These are phyloP conservation scores for Solanum piurae DNA, from an alignment of 257 asterid species.

Conservation along the genomic window DNA sequence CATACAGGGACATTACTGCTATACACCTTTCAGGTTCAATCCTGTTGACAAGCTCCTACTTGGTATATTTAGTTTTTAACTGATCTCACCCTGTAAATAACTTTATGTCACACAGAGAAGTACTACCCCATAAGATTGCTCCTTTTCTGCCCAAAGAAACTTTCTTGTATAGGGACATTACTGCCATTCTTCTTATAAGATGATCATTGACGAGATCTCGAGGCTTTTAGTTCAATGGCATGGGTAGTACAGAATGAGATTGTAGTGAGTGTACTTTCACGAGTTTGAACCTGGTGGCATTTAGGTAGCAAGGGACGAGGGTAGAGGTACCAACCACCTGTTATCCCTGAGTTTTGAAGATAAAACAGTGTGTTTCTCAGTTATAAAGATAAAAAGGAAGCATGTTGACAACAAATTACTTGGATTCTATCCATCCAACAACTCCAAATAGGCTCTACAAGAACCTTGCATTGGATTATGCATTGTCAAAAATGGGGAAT, in stretches of 20 bases:
- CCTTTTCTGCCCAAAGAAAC: not conserved
- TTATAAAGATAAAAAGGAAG: not conserved
- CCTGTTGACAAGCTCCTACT: not conserved
- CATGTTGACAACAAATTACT: not conserved
- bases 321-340: not conserved
- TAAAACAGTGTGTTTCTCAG: not conserved
- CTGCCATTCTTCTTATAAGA: not conserved
- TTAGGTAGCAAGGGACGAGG: not conserved
- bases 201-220: not conserved
- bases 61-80: not conserved
- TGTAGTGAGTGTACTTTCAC: not conserved
- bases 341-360: too few relatives aligned
- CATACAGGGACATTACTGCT: not conserved
- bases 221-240: not conserved
- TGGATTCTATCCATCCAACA: not conserved
- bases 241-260: not conserved
- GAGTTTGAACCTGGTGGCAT: not conserved
- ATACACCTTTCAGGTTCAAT: not conserved
- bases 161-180: not conserved
- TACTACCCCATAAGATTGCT: not conserved
- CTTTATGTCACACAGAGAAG: not conserved
- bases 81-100: not conserved
- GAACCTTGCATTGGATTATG: not conserved
- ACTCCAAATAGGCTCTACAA: not conserved
- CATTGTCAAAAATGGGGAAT: not conserved